These are phyloP conservation scores for Scutellaria minor DNA, from an alignment of 257 asterid species.

Conservation along the genomic window DNA sequence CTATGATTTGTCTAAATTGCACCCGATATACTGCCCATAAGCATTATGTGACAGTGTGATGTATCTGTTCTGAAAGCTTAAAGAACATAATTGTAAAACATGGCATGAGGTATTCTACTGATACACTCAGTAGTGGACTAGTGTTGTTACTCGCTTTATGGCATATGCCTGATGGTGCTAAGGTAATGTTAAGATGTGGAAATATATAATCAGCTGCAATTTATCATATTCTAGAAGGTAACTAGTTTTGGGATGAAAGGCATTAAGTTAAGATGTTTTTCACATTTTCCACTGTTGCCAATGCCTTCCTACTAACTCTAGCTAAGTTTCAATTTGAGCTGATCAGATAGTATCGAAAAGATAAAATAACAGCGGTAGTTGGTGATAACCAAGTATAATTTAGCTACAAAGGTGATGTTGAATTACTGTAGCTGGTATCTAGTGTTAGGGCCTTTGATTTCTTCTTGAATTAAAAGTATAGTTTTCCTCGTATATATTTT, in stretches of 20 bases:
- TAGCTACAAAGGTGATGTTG: too few relatives aligned
- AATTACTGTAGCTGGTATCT: too few relatives aligned
- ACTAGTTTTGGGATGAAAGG: too few relatives aligned
- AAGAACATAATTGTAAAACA: constrained; percentile 10
- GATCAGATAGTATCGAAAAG: background rate
- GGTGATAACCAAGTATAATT: background rate
- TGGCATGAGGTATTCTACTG: constrained; percentile 14
- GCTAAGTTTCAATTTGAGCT: background rate
- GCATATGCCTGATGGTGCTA: constrained; percentile 16
- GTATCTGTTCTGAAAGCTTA: constrained; percentile 10
- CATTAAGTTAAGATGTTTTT: background rate
- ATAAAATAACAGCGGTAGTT: background rate
- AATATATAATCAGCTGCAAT: background rate
- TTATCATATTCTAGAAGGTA: background rate
- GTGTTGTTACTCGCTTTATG: background rate
- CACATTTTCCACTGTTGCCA: background rate
- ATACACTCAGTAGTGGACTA: background rate
- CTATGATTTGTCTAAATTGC: too few relatives aligned
- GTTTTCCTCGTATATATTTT: too few relatives aligned
- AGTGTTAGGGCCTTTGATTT: too few relatives aligned
- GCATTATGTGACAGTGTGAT: background rate
- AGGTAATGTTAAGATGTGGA: constrained; percentile 18
- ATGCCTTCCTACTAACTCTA: background rate
- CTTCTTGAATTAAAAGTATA: too few relatives aligned
- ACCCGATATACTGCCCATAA: too few relatives aligned